Conservation (phyloP, 495 filamentous ascomycete species). For the Letharia lupina region DNA sequence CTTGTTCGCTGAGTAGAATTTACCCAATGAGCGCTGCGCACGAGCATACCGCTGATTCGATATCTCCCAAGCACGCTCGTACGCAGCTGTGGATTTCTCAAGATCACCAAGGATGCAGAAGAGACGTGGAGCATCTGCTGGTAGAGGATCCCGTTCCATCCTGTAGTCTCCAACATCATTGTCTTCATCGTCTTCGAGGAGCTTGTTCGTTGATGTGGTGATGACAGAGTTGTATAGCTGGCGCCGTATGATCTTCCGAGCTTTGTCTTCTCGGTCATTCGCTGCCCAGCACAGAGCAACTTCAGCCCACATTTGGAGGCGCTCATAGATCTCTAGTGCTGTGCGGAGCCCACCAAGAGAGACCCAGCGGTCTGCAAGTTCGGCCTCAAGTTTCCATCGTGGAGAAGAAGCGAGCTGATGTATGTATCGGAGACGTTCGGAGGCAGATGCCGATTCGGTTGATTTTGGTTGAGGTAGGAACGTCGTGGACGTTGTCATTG, state of each 20-base stretch:
- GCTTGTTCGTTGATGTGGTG: constrained; percentile 22
- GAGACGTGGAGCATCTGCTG: constrained; percentile 74
- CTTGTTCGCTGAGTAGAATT: constrained; percentile 57
- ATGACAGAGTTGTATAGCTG: constrained; percentile 52
- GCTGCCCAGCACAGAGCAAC: constrained; percentile 81
- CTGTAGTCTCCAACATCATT: constrained; percentile 33
- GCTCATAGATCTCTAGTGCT: constrained; percentile 91
- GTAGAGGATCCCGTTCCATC: constrained; percentile 55
- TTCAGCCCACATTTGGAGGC: constrained; percentile 92
- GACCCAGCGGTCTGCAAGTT: constrained; percentile 86
- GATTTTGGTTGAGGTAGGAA: constrained; percentile 76
- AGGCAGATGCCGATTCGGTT: constrained; percentile 65
- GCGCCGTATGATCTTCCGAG: constrained; percentile 60
- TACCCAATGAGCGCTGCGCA: constrained; percentile 78
- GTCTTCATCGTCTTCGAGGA: constrained; percentile 40
- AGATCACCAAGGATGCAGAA: constrained; percentile 94
- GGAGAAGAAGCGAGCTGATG: constrained; percentile 75
- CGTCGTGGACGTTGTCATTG: constrained; percentile 42
- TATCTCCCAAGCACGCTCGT: constrained; percentile 82
- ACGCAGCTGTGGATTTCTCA: constrained; percentile 55
- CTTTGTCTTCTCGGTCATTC: constrained; percentile 77
- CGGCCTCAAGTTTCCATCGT: constrained; percentile 87
- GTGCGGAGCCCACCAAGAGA: constrained; percentile 77
- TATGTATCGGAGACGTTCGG: constrained; percentile 71
- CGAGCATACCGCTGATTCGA: constrained; percentile 72